Evolutionary conservation across 83 land plant genomes (phyloP), one percentile per base, ranked within the genome.

Genomic region (Isoetes engelmannii): DNA sequence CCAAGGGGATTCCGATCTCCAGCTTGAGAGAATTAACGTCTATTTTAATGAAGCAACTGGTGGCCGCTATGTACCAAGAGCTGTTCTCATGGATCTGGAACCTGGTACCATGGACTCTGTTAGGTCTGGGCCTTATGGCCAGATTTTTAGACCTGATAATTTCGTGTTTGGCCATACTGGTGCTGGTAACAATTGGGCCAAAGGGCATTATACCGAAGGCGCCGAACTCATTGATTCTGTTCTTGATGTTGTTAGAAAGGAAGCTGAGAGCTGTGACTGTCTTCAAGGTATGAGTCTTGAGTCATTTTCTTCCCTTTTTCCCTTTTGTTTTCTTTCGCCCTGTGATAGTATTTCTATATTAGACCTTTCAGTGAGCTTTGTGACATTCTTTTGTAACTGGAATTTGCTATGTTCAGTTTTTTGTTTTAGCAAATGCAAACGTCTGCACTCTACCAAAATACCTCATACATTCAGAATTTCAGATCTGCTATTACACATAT

Each of bases 211-310:
- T 48, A 69, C 71, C 8, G 71, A 69, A 12, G 71, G 71, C 12
- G 71, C 71, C 0, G 71, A 69, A 67, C 63, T 69, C 7, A 69
- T 69, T 65, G 71, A 69, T 65, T 58, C 69, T 15, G 71, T 69
- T 7, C 20, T 69, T 17, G 71, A 69, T 4, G 71, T 69, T 5
- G 71, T 69, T 3, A 15, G 71, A 5, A 69, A 69, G 42, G 71
- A 69, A 37, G 71, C 71, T 1, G 71, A 69, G 69, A 69, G 71
- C 45, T 69, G 71, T 20, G 71, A 69, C 65, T 69, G 71, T 57
- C 7, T 69, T 37, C 71, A 69, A 44, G 68, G 68, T 65, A 65
- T 7, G 54, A 12, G 54, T 12, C 7, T 10, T 15, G 12, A 10
- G 2, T 51, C 2, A 51, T 51, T 51, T 51, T 51, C 54, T 28